Evolutionary conservation across 2,329 filamentous ascomycete genomes (phyloP).

Genomic region (Cadophora malorum): DNA sequence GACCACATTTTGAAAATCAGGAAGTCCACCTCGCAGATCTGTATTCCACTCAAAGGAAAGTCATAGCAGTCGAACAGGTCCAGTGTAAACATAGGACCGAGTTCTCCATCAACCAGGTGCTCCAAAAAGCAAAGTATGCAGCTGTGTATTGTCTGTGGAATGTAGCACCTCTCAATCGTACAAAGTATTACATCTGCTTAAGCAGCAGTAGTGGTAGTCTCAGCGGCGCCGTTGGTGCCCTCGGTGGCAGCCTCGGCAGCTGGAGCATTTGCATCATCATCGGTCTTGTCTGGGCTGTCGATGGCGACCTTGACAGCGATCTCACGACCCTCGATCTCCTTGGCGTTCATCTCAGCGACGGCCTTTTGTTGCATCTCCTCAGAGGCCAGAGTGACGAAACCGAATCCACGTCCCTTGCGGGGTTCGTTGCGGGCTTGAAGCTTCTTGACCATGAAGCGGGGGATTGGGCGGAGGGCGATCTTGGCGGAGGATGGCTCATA

Average conservation of each 20-base stretch:
- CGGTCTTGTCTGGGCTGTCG: conserved; percentile 96
- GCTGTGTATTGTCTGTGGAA: conserved; percentile 34
- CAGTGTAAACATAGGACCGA: conserved; percentile 37
- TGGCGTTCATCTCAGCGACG: conserved; percentile 97
- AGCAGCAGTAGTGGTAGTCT: conserved; percentile 51
- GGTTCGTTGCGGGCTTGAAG: conserved; percentile 96
- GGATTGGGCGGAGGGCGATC: conserved; percentile 97
- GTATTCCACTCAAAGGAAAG: conserved; percentile 44
- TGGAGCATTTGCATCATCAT: conserved; percentile 77
- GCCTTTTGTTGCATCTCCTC: conserved; percentile 98
- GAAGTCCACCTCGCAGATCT: conserved; percentile 36
- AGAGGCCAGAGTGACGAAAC: conserved; percentile 93
- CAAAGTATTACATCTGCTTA: conserved; percentile 46
- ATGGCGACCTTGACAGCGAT: conserved; percentile 99
- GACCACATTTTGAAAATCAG: conserved; percentile 35
- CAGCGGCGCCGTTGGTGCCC: conserved; percentile 65
- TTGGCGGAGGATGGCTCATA: conserved; percentile 95
- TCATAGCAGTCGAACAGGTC: conserved; percentile 40
- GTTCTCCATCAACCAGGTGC: conserved; percentile 37
- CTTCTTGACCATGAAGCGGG: conserved; percentile 99
- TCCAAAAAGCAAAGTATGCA: conserved; percentile 30
- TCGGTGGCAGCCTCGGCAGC: conserved; percentile 45
- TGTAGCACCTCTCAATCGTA: conserved; percentile 40
- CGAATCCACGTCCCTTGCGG: conserved; percentile 98
- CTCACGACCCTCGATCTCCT: conserved; percentile 97